Conservation (phyloP, 257 asterid species). For the Primulina eburnea region DNA sequence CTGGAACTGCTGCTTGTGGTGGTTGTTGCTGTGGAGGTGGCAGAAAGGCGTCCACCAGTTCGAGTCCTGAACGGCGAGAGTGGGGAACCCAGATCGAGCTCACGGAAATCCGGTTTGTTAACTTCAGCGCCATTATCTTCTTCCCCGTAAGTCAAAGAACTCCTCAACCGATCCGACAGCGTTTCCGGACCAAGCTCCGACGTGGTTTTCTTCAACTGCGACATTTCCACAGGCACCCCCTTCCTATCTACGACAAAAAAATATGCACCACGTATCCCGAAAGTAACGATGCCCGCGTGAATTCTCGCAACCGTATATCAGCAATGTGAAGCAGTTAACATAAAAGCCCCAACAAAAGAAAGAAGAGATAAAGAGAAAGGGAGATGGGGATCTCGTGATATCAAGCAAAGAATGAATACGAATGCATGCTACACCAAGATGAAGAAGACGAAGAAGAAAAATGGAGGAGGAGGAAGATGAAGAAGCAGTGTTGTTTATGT, state of each 20-base stretch:
- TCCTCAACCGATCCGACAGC: constrained; percentile 53
- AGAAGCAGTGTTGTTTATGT: constrained; percentile 14
- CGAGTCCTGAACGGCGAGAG: constrained; percentile 53
- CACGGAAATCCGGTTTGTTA: constrained; percentile 70
- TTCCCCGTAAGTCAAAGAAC: constrained; percentile 32
- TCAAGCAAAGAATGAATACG: constrained; percentile 64
- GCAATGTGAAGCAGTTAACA: constrained; percentile 16
- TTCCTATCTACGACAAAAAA: neutral
- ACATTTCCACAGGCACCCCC: constrained; percentile 32
- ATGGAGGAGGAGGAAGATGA: constrained; percentile 3
- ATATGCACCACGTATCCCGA: neutral
- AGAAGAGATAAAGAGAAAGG: constrained; percentile 25
- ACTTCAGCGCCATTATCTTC: constrained; percentile 28
- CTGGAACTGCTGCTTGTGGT: constrained; percentile 69
- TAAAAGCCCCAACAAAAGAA: neutral
- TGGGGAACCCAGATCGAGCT: constrained; percentile 79
- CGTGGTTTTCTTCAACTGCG: constrained; percentile 40
- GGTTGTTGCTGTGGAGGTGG: constrained; percentile 26
- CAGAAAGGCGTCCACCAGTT: constrained; percentile 9
- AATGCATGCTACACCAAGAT: constrained; percentile 39
- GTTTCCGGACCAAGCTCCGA: constrained; percentile 38
- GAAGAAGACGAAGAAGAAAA: constrained; percentile 1
- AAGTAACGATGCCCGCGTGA: neutral
- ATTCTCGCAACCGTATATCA: neutral
- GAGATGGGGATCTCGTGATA: constrained; percentile 70